A percentile compares a stretch with the other conserved stretches of the same genome.
These are phyloP conservation scores for Phytophthora europaea DNA, from an alignment of 352 stramenopile species.

Conservation along the genomic window DNA sequence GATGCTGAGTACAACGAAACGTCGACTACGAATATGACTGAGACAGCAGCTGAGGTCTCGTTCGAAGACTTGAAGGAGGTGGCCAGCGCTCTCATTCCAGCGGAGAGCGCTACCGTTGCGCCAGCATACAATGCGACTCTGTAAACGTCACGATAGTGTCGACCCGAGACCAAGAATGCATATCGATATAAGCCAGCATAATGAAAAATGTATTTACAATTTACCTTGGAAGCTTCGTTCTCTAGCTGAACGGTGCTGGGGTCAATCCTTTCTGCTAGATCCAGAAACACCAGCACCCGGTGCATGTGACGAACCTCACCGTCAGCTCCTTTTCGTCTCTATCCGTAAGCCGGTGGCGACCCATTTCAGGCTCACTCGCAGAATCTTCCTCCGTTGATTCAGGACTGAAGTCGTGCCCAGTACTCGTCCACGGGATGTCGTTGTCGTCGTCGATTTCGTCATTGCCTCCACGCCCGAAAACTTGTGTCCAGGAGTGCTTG, in stretches of 20 bases:
- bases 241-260: background rate
- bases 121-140: background rate
- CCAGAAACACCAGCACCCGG: conserved; percentile 32
- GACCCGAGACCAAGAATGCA: background rate
- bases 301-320: conserved; percentile 28
- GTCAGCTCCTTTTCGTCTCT: conserved; percentile 7
- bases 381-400: conserved; percentile 26
- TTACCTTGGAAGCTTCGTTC: background rate
- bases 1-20: conserved; percentile 19
- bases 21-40: conserved; percentile 2
- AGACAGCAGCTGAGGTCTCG: background rate
- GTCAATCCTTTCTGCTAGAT: background rate
- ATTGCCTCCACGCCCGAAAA: conserved; percentile 42
- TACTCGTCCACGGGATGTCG: conserved; percentile 29
- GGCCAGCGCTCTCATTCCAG: background rate
- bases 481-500: conserved; percentile 62
- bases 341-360: background rate
- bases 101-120: background rate
- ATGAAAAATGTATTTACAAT: background rate
- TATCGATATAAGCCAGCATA: background rate
- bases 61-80: conserved; percentile 1
- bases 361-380: conserved; percentile 15
- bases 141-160: background rate
- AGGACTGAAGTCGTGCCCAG: conserved; percentile 25
- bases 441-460: conserved; percentile 32